A percentile compares a stretch with the other conserved stretches of the same genome.
phyloP scores from a whole-genome alignment of 495 filamentous ascomycete genomes.

The Aspergillus bertholletiae region DNA sequence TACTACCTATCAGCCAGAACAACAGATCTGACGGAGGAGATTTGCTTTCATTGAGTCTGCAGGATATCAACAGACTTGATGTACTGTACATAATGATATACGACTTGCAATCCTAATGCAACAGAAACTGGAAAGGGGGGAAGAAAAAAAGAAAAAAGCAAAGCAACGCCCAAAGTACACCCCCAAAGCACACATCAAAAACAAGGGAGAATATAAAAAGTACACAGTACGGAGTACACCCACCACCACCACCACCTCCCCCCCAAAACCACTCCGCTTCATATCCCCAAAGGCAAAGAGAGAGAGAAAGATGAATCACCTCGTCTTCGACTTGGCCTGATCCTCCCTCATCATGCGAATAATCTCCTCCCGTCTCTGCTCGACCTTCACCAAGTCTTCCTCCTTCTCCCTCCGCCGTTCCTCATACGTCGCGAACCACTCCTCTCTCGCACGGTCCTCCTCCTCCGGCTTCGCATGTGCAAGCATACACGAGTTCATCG shows the following conservation, averaged over 20 bases:
- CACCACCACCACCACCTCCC: too few species aligned
- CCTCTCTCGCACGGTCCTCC: conserved; percentile 83
- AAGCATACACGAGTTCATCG: conserved; percentile 95
- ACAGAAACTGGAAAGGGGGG: background rate
- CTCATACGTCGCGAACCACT: conserved; percentile 80
- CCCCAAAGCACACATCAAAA: too few species aligned
- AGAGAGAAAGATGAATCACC: conserved; percentile 14
- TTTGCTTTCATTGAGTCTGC: background rate
- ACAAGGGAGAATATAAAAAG: too few species aligned
- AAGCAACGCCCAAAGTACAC: background rate
- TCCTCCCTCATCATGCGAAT: conserved; percentile 55
- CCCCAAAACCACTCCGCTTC: too few species aligned
- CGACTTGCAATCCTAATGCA: background rate
- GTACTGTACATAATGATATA: conserved; percentile 5
- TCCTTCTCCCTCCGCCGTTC: conserved; percentile 62
- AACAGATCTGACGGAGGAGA: background rate
- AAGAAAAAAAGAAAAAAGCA: conserved; percentile 3
- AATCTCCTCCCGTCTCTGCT: conserved; percentile 43
- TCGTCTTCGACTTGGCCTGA: conserved; percentile 34
- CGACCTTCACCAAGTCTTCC: conserved; percentile 48
- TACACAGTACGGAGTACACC: too few species aligned
- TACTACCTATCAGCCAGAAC: background rate
- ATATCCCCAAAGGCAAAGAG: too few species aligned
- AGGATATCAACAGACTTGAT: background rate
- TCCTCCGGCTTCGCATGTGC: conserved; percentile 76